phyloP scores from a whole-genome alignment of 176 grass and related monocot genomes.

The Themeda triandra region DNA sequence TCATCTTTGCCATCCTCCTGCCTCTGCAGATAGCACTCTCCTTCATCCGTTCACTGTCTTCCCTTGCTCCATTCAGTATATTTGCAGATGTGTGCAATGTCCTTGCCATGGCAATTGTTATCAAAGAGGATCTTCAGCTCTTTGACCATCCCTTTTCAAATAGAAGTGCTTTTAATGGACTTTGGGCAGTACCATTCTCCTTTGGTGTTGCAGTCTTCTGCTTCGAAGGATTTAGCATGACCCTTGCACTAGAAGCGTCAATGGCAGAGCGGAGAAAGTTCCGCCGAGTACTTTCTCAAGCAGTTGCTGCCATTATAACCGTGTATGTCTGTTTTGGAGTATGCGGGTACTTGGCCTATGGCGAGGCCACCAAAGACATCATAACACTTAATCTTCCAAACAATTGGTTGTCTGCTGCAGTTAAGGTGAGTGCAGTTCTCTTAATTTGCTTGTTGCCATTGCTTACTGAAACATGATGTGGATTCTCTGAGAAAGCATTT shows the following conservation, averaged over 20 bases:
- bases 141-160: constrained; percentile 58
- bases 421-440: constrained; percentile 64
- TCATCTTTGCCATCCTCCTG: constrained; percentile 78
- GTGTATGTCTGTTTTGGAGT: constrained; percentile 74
- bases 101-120: constrained; percentile 80
- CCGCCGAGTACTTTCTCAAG: constrained; percentile 68
- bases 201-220: constrained; percentile 83
- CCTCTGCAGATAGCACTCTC: constrained; percentile 76
- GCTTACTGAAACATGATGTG: not conserved
- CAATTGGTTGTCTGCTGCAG: constrained; percentile 54
- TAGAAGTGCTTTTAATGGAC: constrained; percentile 74
- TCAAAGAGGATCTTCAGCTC: constrained; percentile 70
- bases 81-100: constrained; percentile 85
- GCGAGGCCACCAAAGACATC: constrained; percentile 79
- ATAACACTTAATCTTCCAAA: constrained; percentile 94
- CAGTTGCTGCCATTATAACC: constrained; percentile 61
- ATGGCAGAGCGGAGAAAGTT: constrained; percentile 84
- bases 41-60: constrained; percentile 68
- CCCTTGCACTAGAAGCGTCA: constrained; percentile 74
- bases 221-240: constrained; percentile 96
- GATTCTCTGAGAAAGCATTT: not conserved
- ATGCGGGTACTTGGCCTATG: constrained; percentile 89
- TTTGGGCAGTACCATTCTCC: constrained; percentile 62
- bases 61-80: constrained; percentile 83
- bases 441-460: constrained; percentile 11